These are phyloP conservation scores for Rhododendron vialii DNA, from an alignment of 148 eudicot genomes.

Conservation along the genomic window DNA sequence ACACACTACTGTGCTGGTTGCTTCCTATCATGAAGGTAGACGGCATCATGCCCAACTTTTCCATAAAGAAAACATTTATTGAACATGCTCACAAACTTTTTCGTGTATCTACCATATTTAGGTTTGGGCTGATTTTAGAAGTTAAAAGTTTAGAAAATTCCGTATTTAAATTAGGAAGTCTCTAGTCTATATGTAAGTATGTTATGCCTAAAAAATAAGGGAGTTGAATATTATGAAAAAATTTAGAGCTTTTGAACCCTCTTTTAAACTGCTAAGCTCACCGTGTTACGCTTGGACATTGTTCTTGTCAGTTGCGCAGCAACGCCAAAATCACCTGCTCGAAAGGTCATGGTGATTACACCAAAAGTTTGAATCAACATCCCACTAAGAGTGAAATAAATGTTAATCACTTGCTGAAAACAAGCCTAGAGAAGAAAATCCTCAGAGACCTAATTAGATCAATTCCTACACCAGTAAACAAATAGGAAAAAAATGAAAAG, in stretches of 20 bases:
- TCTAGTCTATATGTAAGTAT: not conserved
- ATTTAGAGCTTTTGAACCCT: not conserved
- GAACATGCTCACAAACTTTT: not conserved
- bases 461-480: not conserved
- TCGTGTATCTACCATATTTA: not conserved
- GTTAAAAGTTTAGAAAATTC: not conserved
- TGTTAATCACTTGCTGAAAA: not conserved
- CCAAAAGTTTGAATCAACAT: not conserved
- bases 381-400: conserved; percentile 8
- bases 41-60: not conserved
- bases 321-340: conserved; percentile 97
- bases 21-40: not conserved
- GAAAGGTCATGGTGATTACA: conserved; percentile 1
- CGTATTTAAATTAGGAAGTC: not conserved
- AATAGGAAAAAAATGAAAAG: not conserved
- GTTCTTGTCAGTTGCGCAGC: conserved; percentile 98
- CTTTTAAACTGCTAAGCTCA: conserved; percentile 19
- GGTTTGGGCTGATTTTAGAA: not conserved
- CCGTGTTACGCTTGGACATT: conserved; percentile 99
- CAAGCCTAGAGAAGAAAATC: conserved; percentile 7
- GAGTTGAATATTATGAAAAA: not conserved
- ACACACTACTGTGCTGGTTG: not conserved
- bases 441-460: not conserved
- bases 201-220: not conserved
- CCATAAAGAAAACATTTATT: not conserved